These are phyloP conservation scores for Alternaria solani DNA, from an alignment of 2,329 filamentous ascomycete genomes.

Conservation along the genomic window DNA sequence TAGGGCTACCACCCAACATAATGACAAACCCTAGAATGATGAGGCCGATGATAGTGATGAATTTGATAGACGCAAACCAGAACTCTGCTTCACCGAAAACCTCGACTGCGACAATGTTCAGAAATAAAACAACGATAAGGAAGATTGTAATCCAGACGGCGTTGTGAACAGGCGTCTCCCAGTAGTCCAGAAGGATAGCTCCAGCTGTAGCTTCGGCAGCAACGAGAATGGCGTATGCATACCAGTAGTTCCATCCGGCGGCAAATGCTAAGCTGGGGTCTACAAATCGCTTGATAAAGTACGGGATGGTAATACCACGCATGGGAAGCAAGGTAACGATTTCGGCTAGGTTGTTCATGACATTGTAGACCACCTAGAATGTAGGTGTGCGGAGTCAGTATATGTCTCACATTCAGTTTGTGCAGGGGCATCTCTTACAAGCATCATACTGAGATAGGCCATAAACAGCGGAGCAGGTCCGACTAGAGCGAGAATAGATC, in stretches of 20 bases:
- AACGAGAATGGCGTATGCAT: slow-evolving; percentile 47
- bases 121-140: slow-evolving; percentile 44
- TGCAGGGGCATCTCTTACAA: slow-evolving; percentile 15
- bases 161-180: slow-evolving; percentile 42
- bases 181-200: slow-evolving; percentile 47
- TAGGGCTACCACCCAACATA: slow-evolving; percentile 48
- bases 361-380: slow-evolving; percentile 41
- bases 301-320: slow-evolving; percentile 49
- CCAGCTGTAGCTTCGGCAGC: slow-evolving; percentile 48
- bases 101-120: slow-evolving; percentile 48
- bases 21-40: slow-evolving; percentile 49
- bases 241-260: slow-evolving; percentile 38
- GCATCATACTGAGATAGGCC: slow-evolving; percentile 50
- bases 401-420: too few relatives aligned
- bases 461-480: slow-evolving; percentile 49
- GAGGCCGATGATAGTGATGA: slow-evolving; percentile 48
- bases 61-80: slow-evolving; percentile 61
- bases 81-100: slow-evolving; percentile 60
- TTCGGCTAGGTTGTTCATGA: slow-evolving; percentile 54
- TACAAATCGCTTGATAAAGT: slow-evolving; percentile 54
- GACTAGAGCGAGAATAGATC: slow-evolving; percentile 42
- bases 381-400: too few relatives aligned
- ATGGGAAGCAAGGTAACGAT: slow-evolving; percentile 53
- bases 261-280: slow-evolving; percentile 56
- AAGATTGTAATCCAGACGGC: slow-evolving; percentile 51